Evolutionary conservation across 257 asterid species (phyloP).

Genomic region (Paraleonurus japonicus): DNA sequence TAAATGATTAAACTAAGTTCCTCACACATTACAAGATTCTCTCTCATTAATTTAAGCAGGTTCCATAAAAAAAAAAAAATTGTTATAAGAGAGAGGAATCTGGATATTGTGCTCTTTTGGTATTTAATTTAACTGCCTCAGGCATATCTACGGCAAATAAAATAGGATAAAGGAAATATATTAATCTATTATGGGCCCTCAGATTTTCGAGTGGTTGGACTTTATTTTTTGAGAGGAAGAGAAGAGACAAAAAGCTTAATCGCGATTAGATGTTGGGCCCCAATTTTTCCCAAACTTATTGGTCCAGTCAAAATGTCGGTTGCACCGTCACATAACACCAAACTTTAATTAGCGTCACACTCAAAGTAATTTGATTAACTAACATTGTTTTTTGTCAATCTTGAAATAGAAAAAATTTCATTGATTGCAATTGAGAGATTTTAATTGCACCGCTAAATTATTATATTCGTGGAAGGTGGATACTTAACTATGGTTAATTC

Average conservation of each 20-base stretch:
- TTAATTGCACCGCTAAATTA: neutral
- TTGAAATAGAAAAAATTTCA: neutral
- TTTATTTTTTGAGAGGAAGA: conserved; percentile 9
- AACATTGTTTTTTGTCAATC: neutral
- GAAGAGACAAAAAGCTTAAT: conserved; percentile 31
- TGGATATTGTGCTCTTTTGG: conserved; percentile 15
- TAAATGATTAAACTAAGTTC: neutral
- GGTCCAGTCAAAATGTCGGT: conserved; percentile 21
- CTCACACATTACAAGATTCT: conserved; percentile 1
- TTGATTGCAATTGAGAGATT: conserved; percentile 21
- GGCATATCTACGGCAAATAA: neutral
- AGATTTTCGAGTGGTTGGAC: conserved; percentile 23
- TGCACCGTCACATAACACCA: conserved; percentile 38
- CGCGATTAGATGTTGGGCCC: conserved; percentile 30
- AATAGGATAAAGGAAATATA: neutral
- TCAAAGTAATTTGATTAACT: neutral
- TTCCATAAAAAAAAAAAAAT: neutral
- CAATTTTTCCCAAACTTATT: conserved; percentile 13
- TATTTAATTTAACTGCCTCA: conserved; percentile 17
- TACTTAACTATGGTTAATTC: neutral
- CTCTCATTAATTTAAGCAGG: neutral
- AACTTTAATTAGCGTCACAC: conserved; percentile 5
- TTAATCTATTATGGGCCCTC: conserved; percentile 12
- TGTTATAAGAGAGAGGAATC: neutral
- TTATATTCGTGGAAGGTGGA: neutral